Evolutionary conservation across 306 rosid genomes (phyloP).

Genomic region (Abrus pulchellus): DNA sequence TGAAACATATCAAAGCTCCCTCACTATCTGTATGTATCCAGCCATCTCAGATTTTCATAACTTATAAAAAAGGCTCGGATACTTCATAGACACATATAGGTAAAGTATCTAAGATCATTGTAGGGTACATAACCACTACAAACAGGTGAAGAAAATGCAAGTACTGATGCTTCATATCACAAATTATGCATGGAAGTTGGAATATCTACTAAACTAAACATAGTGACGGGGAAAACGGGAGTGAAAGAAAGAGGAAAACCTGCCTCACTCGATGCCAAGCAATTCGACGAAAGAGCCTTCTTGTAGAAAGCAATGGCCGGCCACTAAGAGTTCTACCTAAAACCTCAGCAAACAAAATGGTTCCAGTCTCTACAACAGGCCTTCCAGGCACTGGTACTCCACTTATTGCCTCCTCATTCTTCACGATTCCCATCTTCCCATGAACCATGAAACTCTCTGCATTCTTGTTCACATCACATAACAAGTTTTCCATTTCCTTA

Average conservation of each 20-base stretch:
- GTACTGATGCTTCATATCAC: neutral
- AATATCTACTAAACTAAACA: constrained; percentile 43
- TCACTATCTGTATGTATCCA: neutral
- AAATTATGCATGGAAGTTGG: constrained; percentile 32
- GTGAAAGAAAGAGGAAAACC: constrained; percentile 78
- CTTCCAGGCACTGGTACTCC: constrained; percentile 62
- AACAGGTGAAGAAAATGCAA: neutral
- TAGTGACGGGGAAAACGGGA: constrained; percentile 12
- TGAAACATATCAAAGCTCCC: neutral
- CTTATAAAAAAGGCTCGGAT: neutral
- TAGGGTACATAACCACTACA: neutral
- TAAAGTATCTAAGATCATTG: neutral
- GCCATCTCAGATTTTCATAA: neutral
- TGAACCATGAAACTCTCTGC: constrained; percentile 63
- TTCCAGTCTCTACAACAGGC: constrained; percentile 87
- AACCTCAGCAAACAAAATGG: constrained; percentile 92
- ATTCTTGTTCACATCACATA: constrained; percentile 69
- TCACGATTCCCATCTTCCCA: constrained; percentile 90
- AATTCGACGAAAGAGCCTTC: constrained; percentile 79
- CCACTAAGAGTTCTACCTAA: constrained; percentile 96
- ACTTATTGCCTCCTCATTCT: constrained; percentile 71
- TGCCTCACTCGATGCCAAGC: constrained; percentile 99
- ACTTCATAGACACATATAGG: neutral
- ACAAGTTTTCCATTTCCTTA: constrained; percentile 84
- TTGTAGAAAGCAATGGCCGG: constrained; percentile 89